phyloP scores from a whole-genome alignment of 1,284 basidiomycete genomes.

The Apiotrichum montevideense region DNA sequence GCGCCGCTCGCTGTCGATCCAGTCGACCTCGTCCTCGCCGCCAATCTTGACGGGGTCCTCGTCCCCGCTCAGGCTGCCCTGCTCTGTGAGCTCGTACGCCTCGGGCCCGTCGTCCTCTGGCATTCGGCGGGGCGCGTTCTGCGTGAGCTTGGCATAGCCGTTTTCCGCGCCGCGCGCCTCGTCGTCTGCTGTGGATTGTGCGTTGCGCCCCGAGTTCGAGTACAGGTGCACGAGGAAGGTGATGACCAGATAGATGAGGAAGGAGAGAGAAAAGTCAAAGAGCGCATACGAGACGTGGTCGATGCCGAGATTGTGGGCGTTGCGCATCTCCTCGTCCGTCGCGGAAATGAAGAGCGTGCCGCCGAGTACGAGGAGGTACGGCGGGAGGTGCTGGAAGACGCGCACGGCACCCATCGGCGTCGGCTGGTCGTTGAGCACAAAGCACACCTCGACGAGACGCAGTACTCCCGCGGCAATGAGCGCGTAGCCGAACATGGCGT shows the following conservation, averaged over 20 bases:
- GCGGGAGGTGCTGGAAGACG: constrained; percentile 75
- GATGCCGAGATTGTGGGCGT: constrained; percentile 60
- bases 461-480: constrained; percentile 78
- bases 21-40: constrained; percentile 20
- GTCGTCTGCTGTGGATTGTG: constrained; percentile 17
- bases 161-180: constrained; percentile 9
- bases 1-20: constrained; percentile 7
- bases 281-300: constrained; percentile 79
- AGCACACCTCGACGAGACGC: constrained; percentile 81
- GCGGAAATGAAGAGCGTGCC: constrained; percentile 75
- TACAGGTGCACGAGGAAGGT: constrained; percentile 57
- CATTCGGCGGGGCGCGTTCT: not conserved
- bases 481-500: constrained; percentile 73
- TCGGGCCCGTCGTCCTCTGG: constrained; percentile 25
- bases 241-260: constrained; percentile 68
- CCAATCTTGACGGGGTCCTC: constrained; percentile 35
- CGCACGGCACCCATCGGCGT: constrained; percentile 42
- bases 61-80: constrained; percentile 17
- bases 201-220: constrained; percentile 58
- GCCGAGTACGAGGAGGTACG: constrained; percentile 66
- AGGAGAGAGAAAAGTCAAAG: constrained; percentile 61
- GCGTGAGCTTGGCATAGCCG: constrained; percentile 30
- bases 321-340: constrained; percentile 78
- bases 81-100: constrained; percentile 39
- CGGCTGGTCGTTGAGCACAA: constrained; percentile 52